phyloP scores from a whole-genome alignment of 2,329 filamentous ascomycete genomes.

The Alternaria incomplexa region DNA sequence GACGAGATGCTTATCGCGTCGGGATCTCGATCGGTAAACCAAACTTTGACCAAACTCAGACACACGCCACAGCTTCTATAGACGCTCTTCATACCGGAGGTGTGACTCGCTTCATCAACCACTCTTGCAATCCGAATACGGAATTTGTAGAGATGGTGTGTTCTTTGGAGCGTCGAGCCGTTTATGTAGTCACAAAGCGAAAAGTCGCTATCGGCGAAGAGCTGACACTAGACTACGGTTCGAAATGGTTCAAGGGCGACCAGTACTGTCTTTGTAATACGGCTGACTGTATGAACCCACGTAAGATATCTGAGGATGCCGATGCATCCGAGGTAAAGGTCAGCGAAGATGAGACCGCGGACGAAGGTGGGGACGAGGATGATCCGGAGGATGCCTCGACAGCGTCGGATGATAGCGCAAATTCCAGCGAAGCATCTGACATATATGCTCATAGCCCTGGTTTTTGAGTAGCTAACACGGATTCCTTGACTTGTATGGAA shows the following conservation, averaged over 20 bases:
- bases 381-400: background rate
- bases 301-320: background rate
- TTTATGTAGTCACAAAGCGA: background rate
- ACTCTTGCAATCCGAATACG: constrained; percentile 11
- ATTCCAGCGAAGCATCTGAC: background rate
- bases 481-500: background rate
- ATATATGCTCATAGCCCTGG: background rate
- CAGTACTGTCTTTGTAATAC: background rate
- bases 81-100: constrained; percentile 6
- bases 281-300: constrained; percentile 1
- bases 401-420: background rate
- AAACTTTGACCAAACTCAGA: background rate
- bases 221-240: constrained; percentile 16
- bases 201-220: constrained; percentile 3
- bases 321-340: background rate
- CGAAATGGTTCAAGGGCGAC: background rate
- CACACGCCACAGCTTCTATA: background rate
- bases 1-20: background rate
- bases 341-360: background rate
- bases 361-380: background rate
- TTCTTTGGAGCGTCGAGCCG: background rate
- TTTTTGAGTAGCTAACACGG: background rate
- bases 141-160: background rate
- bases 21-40: background rate
- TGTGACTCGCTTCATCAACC: constrained; percentile 11